Evolutionary conservation across 768 basidiomycete species (phyloP).

Genomic region (Tephrocybe sp.): DNA sequence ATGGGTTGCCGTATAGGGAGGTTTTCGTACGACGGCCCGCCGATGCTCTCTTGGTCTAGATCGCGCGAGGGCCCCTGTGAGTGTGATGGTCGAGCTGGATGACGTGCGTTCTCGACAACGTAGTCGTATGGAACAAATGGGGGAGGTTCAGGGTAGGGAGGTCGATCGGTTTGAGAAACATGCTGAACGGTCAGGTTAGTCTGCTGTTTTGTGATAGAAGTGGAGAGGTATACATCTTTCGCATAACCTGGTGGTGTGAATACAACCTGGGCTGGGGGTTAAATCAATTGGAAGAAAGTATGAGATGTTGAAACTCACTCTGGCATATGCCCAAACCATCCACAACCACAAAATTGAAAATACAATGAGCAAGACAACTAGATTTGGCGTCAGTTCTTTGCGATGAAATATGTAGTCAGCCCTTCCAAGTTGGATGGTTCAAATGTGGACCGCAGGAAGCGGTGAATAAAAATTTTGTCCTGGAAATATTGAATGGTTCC

Average conservation of each 20-base stretch:
- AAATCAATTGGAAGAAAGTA: not conserved
- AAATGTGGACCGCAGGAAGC: no score
- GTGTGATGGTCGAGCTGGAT: constrained; percentile 3
- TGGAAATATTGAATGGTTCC: no score
- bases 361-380: constrained; percentile 68
- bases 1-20: constrained; percentile 14
- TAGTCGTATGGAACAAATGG: constrained; percentile 8
- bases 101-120: constrained; percentile 3
- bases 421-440: no score
- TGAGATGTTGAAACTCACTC: constrained; percentile 41
- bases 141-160: constrained; percentile 21
- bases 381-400: constrained; percentile 12
- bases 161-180: constrained; percentile 24
- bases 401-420: no score
- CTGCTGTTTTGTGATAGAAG: not conserved
- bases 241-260: constrained; percentile 71
- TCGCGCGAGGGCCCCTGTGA: constrained; percentile 11
- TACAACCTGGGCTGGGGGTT: constrained; percentile 44
- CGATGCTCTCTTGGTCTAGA: constrained; percentile 29
- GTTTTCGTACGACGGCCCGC: constrained; percentile 45
- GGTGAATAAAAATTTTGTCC: no score
- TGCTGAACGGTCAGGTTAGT: constrained; percentile 19
- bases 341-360: constrained; percentile 67
- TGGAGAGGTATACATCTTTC: constrained; percentile 46
- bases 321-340: constrained; percentile 77